Conservation (phyloP, 305 asterid species). For the Solanum chacoense region DNA sequence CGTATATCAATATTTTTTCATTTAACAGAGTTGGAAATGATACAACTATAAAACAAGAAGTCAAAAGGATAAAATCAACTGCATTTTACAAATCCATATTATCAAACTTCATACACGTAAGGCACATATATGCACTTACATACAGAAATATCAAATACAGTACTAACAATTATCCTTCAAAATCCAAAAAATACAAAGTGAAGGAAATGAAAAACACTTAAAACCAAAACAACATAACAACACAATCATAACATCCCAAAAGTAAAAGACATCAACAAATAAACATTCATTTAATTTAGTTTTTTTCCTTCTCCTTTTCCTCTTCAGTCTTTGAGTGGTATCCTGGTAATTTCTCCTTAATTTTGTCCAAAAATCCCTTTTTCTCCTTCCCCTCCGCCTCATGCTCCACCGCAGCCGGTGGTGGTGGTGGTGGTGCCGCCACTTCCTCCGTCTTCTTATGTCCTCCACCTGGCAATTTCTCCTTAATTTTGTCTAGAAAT, state of each 20-base stretch:
- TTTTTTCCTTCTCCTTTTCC: slow-evolving; percentile 45
- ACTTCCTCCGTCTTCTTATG: slow-evolving; percentile 44
- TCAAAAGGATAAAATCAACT: not conserved
- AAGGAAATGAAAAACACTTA: not conserved
- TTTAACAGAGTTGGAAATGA: not conserved
- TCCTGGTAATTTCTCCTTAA: slow-evolving; percentile 89
- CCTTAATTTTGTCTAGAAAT: slow-evolving; percentile 70
- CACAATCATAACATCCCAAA: slow-evolving; percentile 16
- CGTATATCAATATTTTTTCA: not conserved
- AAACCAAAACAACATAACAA: not conserved
- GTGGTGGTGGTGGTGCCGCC: slow-evolving; percentile 13
- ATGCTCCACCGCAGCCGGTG: slow-evolving; percentile 12
- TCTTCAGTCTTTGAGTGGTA: slow-evolving; percentile 62
- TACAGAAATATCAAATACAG: not conserved
- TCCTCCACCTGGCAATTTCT: slow-evolving; percentile 58
- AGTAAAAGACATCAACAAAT: not conserved
- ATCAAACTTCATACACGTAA: not conserved
- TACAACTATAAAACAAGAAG: not conserved
- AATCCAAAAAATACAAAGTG: not conserved
- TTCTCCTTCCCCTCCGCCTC: slow-evolving; percentile 46
- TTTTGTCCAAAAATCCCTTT: slow-evolving; percentile 79
- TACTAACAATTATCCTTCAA: not conserved
- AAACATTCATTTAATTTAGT: not conserved
- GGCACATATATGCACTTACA: slow-evolving; percentile 16
- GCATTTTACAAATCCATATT: not conserved